These are phyloP conservation scores for Esteya vermicola DNA, from an alignment of 2,329 filamentous ascomycete species.

Conservation along the genomic window DNA sequence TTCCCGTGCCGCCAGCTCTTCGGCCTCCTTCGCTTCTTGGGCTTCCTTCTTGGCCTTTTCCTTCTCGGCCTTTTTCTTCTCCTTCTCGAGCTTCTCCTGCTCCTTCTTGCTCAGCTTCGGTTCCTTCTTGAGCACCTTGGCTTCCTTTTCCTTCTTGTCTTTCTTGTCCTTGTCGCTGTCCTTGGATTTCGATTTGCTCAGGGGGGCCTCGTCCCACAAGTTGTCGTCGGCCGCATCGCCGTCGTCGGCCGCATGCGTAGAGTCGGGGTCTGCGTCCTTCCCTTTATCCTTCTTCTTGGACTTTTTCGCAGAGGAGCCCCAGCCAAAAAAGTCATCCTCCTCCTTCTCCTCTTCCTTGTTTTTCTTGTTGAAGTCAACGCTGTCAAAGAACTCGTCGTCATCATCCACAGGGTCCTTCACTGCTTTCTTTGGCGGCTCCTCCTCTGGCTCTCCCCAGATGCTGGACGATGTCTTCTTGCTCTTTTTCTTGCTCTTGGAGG, in stretches of 20 bases:
- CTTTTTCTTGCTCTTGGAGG: too few relatives aligned
- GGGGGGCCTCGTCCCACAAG: constrained; percentile 19
- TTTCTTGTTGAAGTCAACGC: too few relatives aligned
- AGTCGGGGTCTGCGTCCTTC: constrained; percentile 8
- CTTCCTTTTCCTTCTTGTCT: constrained; percentile 21
- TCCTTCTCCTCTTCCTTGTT: too few relatives aligned
- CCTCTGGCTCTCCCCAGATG: background rate
- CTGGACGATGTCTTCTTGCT: background rate
- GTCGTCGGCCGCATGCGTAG: constrained; percentile 25
- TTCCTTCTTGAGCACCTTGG: constrained; percentile 29
- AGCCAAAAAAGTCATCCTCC: too few relatives aligned
- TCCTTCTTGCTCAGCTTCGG: constrained; percentile 29
- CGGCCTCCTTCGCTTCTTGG: constrained; percentile 18
- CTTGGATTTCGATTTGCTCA: constrained; percentile 22
- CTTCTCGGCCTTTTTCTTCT: constrained; percentile 13
- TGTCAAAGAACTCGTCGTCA: too few relatives aligned
- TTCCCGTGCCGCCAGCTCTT: constrained; percentile 23
- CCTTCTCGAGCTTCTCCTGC: constrained; percentile 23
- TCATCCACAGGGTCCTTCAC: too few relatives aligned
- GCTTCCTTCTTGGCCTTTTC: constrained; percentile 25
- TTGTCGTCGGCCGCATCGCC: constrained; percentile 9
- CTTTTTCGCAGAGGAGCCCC: background rate
- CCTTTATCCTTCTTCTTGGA: constrained; percentile 9
- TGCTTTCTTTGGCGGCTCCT: too few relatives aligned
- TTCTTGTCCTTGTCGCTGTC: constrained; percentile 25